Base-by-base conservation (phyloP, 2,329 filamentous ascomycete genomes). In the Lasiodiplodia theobromae region DNA sequence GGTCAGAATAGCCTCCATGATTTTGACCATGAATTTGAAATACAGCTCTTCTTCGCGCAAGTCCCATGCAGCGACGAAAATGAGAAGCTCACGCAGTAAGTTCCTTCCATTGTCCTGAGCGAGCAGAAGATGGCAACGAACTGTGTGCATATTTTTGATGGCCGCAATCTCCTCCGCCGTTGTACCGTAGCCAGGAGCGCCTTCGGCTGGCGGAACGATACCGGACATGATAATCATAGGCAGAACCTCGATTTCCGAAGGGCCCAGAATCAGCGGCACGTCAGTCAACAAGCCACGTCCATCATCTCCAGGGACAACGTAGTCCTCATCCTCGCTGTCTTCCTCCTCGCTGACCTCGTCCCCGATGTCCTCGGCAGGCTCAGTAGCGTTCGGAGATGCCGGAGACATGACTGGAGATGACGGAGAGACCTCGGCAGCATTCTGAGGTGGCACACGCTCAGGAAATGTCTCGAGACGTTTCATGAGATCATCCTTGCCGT, bases 221-320 rank as follows among this genome's bases (percentile, higher is more conserved):
- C 94, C 96, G 16, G 93, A 94, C 83, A 97, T 97, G 74, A 98
- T 91, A 69, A 97, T 96, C 94, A 97, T 97, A 67, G 97, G 95
- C 66, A 98, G 83, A 6, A 96, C 94, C 79, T 98, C 95, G 66
- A 97, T 97, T 80, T 98, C 95, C 68, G 94, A 94, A 0, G 95
- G 95, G 53, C 96, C 94, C 37, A 98, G 85, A 47, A 97, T 97
- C 72, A 98, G 92, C 37, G 95, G 95, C 14, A 98, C 93, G 77
- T 98, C 95, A 0, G 95, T 97, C 67, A 98, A 83, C 16, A 98
- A 83, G 14, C 95, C 95, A 21, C 93, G 91, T 76, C 92, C 86
- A 25, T 92, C 91, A 3, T 92, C 92, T 18, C 83, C 84, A 16
- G 82, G 82, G 72, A 94, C 90, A 18, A 87, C 89, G 72, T 92